phyloP scores from a whole-genome alignment of 2,329 filamentous ascomycete species.

The Colletotrichum lupini region DNA sequence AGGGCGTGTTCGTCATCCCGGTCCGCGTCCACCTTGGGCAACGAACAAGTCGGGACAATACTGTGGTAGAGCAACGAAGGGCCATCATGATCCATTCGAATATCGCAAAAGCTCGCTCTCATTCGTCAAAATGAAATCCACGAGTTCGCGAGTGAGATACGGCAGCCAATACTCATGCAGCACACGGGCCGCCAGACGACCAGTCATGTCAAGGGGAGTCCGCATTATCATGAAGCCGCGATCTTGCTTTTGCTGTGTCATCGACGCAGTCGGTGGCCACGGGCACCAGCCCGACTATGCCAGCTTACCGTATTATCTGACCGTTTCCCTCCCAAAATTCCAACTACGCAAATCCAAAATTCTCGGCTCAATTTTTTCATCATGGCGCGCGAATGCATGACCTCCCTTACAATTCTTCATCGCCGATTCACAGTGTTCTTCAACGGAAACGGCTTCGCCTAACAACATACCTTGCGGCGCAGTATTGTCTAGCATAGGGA shows the following conservation, averaged over 20 bases:
- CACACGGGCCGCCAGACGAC: conserved; percentile 3
- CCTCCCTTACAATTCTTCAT: not conserved
- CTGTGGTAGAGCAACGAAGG: not conserved
- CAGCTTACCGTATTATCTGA: not conserved
- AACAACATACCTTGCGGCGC: not conserved
- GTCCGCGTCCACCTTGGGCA: not conserved
- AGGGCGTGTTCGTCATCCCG: not conserved
- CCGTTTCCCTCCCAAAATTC: not conserved
- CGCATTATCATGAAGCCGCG: conserved; percentile 37
- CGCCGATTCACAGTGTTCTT: conserved; percentile 12
- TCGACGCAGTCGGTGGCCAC: conserved; percentile 38
- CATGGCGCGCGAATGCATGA: not conserved
- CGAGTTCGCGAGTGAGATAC: not conserved
- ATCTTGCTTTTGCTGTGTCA: conserved; percentile 51
- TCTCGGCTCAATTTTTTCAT: not conserved
- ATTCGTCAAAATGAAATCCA: conserved; percentile 18
- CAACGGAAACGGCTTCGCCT: not conserved
- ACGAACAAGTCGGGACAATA: not conserved
- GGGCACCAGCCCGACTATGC: not conserved
- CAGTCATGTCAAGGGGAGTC: not conserved
- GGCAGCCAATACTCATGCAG: not conserved
- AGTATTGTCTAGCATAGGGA: too few relatives aligned
- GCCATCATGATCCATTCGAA: not conserved
- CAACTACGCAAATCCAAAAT: not conserved
- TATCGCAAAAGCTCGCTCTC: not conserved